Evolutionary conservation across 164 flowering plant species (phyloP).

Genomic region (Tetracentron sinense): DNA sequence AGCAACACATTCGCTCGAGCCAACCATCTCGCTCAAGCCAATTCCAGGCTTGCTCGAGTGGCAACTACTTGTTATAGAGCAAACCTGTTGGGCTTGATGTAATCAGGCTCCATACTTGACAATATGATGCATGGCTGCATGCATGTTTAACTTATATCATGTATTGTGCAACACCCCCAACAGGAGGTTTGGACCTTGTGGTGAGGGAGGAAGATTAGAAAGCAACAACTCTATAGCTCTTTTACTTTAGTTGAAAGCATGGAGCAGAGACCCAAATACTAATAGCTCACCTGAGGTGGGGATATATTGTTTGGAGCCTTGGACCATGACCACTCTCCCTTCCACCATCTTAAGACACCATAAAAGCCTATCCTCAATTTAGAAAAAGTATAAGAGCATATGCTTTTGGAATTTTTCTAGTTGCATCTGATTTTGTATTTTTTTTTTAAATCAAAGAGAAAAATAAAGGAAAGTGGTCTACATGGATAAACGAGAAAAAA

Average conservation of each 20-base stretch:
- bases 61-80: too few species aligned
- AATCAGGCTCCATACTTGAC: too few species aligned
- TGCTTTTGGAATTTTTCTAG: constrained; percentile 46
- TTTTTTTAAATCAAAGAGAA: constrained; percentile 9
- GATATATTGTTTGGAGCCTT: constrained; percentile 16
- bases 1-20: too few species aligned
- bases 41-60: too few species aligned
- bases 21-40: too few species aligned
- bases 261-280: constrained; percentile 21
- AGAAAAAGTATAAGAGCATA: constrained; percentile 24
- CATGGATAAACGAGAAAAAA: constrained; percentile 26
- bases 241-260: constrained; percentile 30
- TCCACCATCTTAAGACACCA: constrained; percentile 14
- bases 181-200: neutral
- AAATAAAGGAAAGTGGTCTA: constrained; percentile 30
- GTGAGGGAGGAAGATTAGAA: constrained; percentile 12
- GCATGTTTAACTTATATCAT: too few species aligned
- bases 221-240: constrained; percentile 23
- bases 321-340: constrained; percentile 31
- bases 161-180: too few species aligned
- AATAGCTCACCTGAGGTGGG: constrained; percentile 13
- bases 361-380: constrained; percentile 15
- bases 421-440: constrained; percentile 38
- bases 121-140: too few species aligned
- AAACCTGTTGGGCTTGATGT: too few species aligned